These are phyloP conservation scores for Trichoderma brevicompactum DNA, from an alignment of 2,329 filamentous ascomycete species.

Conservation along the genomic window DNA sequence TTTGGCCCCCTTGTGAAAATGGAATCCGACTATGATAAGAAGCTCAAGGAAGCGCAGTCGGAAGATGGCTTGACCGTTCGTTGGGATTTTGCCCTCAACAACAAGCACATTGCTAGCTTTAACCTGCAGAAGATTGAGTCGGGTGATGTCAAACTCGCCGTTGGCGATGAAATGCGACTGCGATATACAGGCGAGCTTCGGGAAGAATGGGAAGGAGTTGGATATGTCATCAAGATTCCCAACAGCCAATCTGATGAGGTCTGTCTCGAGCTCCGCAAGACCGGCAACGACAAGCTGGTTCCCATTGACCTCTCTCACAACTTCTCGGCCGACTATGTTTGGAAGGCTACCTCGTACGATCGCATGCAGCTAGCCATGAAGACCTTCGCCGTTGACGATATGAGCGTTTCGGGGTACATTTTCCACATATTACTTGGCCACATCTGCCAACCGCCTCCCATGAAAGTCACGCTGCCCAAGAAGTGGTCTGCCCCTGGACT, in stretches of 20 bases:
- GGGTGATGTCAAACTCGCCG: constrained; percentile 95
- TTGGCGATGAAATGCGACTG: constrained; percentile 97
- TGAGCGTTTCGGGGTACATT: constrained; percentile 98
- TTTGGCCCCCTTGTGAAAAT: constrained; percentile 98
- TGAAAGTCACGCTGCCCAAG: constrained; percentile 94
- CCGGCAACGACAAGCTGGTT: constrained; percentile 93
- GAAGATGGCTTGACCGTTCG: constrained; percentile 93
- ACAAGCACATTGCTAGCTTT: constrained; percentile 95
- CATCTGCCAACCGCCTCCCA: constrained; percentile 89
- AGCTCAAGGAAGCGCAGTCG: constrained; percentile 96
- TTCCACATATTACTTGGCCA: constrained; percentile 96
- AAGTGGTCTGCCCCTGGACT: constrained; percentile 95
- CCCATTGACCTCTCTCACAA: constrained; percentile 96
- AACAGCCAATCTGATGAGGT: constrained; percentile 99
- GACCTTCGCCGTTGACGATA: constrained; percentile 95
- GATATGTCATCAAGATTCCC: constrained; percentile 98
- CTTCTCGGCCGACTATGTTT: constrained; percentile 98
- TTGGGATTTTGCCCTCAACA: constrained; percentile 95
- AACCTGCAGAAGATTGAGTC: constrained; percentile 96
- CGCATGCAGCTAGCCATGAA: constrained; percentile 99
- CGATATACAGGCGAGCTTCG: constrained; percentile 95
- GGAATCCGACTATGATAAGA: constrained; percentile 98
- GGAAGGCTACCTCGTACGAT: constrained; percentile 99
- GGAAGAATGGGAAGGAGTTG: constrained; percentile 93
- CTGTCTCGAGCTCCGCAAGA: constrained; percentile 89